Percentiles rank a stretch among this genome's conserved stretches.
phyloP scores from a whole-genome alignment of 495 filamentous ascomycete genomes.

The Friedmanniomyces simplex region DNA sequence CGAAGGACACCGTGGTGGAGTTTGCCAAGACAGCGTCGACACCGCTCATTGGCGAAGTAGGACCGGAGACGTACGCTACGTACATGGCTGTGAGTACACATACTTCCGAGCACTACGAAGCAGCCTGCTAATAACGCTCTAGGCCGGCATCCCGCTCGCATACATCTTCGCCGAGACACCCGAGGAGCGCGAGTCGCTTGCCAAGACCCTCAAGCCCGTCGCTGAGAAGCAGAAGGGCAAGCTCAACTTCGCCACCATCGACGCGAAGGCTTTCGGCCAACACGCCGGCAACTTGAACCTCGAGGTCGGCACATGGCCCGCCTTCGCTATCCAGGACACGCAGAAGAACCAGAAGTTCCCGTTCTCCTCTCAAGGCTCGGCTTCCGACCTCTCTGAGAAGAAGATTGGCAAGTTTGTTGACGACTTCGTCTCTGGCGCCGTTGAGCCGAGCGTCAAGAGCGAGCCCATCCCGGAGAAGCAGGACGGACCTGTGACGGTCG shows the following conservation, averaged over 20 bases:
- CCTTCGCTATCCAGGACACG: slow-evolving; percentile 95
- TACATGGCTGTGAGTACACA: slow-evolving; percentile 70
- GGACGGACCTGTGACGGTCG: slow-evolving; percentile 76
- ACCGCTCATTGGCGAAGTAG: slow-evolving; percentile 90
- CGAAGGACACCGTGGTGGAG: slow-evolving; percentile 59
- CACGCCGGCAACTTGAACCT: slow-evolving; percentile 97
- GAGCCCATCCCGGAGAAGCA: slow-evolving; percentile 94
- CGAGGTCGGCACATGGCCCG: slow-evolving; percentile 85
- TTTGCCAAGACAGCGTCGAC: slow-evolving; percentile 81
- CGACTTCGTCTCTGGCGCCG: slow-evolving; percentile 75
- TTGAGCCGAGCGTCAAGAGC: slow-evolving; percentile 93
- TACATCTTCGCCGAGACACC: slow-evolving; percentile 95
- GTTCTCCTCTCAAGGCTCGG: slow-evolving; percentile 14
- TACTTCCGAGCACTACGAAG: neutral
- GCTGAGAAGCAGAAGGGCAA: slow-evolving; percentile 67
- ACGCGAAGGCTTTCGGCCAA: slow-evolving; percentile 87
- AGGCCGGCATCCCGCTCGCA: slow-evolving; percentile 83
- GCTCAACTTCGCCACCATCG: slow-evolving; percentile 96
- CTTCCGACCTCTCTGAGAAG: slow-evolving; percentile 65
- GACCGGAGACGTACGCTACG: slow-evolving; percentile 90
- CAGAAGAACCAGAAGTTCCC: slow-evolving; percentile 96
- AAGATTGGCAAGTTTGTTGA: slow-evolving; percentile 75
- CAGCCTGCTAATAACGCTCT: neutral
- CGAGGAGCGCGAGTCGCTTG: slow-evolving; percentile 76
- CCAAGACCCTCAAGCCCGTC: slow-evolving; percentile 51